phyloP scores from a whole-genome alignment of 371 early-diverging fungal genomes.

The Haplosporangium sp. region DNA sequence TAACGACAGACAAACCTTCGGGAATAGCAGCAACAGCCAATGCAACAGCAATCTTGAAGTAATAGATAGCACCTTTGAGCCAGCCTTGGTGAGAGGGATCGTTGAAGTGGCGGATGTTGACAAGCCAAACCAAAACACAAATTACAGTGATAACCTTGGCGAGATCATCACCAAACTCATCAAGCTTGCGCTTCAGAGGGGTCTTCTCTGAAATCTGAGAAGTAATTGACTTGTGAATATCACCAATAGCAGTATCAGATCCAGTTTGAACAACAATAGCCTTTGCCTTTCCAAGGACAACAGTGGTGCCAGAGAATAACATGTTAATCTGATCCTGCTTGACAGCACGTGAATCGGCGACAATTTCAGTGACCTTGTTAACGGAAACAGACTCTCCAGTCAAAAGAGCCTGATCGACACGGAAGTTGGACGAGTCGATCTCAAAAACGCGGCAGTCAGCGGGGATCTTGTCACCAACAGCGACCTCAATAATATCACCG shows the following conservation, averaged over 20 bases:
- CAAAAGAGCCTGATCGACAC: conserved; percentile 94
- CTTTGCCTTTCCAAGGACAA: conserved; percentile 90
- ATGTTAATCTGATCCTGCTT: conserved; percentile 97
- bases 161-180: conserved; percentile 96
- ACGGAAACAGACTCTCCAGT: conserved; percentile 98
- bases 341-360: conserved; percentile 80
- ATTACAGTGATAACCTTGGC: conserved; percentile 95
- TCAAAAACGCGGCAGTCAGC: conserved; percentile 92
- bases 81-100: conserved; percentile 92
- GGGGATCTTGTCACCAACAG: conserved; percentile 96
- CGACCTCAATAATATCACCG: conserved; percentile 93
- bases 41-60: conserved; percentile 98
- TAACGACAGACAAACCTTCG: conserved; percentile 97
- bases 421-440: conserved; percentile 84
- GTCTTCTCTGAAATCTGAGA: conserved; percentile 91
- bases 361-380: conserved; percentile 76
- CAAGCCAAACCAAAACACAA: conserved; percentile 96
- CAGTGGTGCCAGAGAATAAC: conserved; percentile 95
- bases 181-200: conserved; percentile 93
- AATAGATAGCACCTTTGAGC: conserved; percentile 92
- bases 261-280: conserved; percentile 94
- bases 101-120: conserved; percentile 95
- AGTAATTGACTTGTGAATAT: conserved; percentile 90
- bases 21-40: conserved; percentile 99
- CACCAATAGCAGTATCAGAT: conserved; percentile 90